phyloP scores from a whole-genome alignment of 768 basidiomycete species.

The Pleurotus tuoliensis region DNA sequence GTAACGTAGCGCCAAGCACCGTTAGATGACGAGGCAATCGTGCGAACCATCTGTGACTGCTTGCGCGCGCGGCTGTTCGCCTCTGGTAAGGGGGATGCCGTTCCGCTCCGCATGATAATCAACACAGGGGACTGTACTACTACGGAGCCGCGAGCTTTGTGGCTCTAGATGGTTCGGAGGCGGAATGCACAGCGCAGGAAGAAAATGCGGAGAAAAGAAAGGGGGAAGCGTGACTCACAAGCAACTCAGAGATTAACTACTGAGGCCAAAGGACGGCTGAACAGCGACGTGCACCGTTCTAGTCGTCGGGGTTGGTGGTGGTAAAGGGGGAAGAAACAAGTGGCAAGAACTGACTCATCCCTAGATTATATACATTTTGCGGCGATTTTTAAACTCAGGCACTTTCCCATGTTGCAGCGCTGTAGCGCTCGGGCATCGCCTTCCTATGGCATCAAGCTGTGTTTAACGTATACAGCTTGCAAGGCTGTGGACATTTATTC shows the following conservation, averaged over 20 bases:
- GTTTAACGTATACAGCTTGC: neutral
- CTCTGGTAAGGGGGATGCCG: neutral
- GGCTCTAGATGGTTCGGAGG: neutral
- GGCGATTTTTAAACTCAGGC: constrained; percentile 5
- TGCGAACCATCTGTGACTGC: constrained; percentile 1
- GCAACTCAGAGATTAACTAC: constrained; percentile 5
- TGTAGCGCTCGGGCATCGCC: neutral
- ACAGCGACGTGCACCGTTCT: constrained; percentile 3
- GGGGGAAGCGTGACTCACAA: neutral
- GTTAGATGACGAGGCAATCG: constrained; percentile 5
- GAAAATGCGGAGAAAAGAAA: neutral
- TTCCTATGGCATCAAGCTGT: neutral
- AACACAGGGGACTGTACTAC: neutral
- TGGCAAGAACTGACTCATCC: constrained; percentile 1
- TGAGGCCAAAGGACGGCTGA: constrained; percentile 4
- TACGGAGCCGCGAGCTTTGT: neutral
- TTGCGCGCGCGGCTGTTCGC: neutral
- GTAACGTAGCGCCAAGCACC: constrained; percentile 8
- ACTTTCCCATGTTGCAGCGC: constrained; percentile 2
- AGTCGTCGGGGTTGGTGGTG: constrained; percentile 1
- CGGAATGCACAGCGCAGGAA: neutral
- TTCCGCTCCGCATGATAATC: neutral
- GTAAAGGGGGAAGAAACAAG: neutral
- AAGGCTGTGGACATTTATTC: no score
- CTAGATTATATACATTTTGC: constrained; percentile 1